Conservation (phyloP, 2,329 filamentous ascomycete species). For the Aspergillus unguis region DNA sequence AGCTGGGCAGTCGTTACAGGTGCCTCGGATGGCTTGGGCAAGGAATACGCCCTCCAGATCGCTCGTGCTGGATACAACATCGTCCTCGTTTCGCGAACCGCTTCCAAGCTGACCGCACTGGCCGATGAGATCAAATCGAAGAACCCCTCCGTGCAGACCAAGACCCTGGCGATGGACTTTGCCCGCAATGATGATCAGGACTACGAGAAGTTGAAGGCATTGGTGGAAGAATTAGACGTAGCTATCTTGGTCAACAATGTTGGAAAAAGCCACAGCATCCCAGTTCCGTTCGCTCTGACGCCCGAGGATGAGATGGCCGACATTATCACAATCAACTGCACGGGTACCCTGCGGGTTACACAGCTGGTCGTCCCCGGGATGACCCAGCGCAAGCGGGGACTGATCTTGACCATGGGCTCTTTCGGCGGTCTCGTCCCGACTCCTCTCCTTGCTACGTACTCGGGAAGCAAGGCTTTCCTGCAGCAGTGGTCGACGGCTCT, state of each 20-base stretch:
- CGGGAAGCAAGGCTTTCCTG: constrained; percentile 95
- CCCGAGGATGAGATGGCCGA: constrained; percentile 73
- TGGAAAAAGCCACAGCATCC: constrained; percentile 88
- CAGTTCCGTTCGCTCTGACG: constrained; percentile 82
- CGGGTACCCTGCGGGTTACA: constrained; percentile 83
- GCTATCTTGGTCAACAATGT: constrained; percentile 95
- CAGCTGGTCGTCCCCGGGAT: constrained; percentile 81
- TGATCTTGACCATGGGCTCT: constrained; percentile 96
- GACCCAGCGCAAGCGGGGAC: constrained; percentile 75
- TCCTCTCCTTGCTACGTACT: constrained; percentile 91
- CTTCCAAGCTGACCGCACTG: constrained; percentile 79
- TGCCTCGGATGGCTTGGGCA: constrained; percentile 93
- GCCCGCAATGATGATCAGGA: constrained; percentile 73
- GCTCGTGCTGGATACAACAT: constrained; percentile 91
- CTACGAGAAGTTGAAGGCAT: constrained; percentile 67
- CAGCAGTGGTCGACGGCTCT: constrained; percentile 93
- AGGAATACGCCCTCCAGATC: constrained; percentile 89
- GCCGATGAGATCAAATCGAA: constrained; percentile 69
- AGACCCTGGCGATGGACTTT: constrained; percentile 89
- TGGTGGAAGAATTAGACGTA: constrained; percentile 72
- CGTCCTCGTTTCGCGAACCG: constrained; percentile 91
- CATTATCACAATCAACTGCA: constrained; percentile 94
- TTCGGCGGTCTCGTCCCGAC: constrained; percentile 92
- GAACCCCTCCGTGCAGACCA: constrained; percentile 66
- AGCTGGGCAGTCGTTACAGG: constrained; percentile 94